Conservation (phyloP, 805 yeast species). For the Candida anglica region DNA sequence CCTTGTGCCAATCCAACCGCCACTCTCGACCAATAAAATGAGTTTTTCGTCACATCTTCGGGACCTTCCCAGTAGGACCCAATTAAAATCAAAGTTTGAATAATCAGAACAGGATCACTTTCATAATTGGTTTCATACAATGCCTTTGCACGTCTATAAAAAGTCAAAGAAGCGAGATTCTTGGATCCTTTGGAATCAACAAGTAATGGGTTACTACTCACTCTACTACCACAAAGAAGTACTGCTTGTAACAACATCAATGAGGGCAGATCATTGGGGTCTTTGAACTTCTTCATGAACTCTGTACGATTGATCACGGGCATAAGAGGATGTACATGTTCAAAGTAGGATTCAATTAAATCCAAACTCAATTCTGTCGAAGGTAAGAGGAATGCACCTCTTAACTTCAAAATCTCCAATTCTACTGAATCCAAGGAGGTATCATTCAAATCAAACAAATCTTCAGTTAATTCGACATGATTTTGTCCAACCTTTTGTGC, state of each 20-base stretch:
- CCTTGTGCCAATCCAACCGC: constrained; percentile 73
- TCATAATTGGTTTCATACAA: constrained; percentile 69
- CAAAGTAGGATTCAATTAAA: constrained; percentile 59
- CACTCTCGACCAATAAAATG: constrained; percentile 65
- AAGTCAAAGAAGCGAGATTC: constrained; percentile 45
- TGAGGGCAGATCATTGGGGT: constrained; percentile 57
- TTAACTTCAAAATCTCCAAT: constrained; percentile 55
- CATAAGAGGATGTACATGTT: constrained; percentile 59
- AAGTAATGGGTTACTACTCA: constrained; percentile 49
- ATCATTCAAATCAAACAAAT: constrained; percentile 32
- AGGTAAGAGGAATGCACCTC: constrained; percentile 74
- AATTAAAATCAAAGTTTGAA: constrained; percentile 60
- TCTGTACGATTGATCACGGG: constrained; percentile 64
- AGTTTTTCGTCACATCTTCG: constrained; percentile 61
- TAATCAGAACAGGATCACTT: constrained; percentile 54
- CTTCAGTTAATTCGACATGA: constrained; percentile 43
- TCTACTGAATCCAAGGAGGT: constrained; percentile 52
- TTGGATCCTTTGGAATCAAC: constrained; percentile 50
- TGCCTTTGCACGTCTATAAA: constrained; percentile 71
- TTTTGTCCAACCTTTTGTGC: constrained; percentile 45
- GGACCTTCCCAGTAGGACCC: constrained; percentile 75
- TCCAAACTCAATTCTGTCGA: constrained; percentile 54
- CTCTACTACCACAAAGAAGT: constrained; percentile 63
- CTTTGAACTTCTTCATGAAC: constrained; percentile 56
- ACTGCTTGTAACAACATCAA: constrained; percentile 65